A percentile compares a stretch with the other conserved stretches of the same genome.
Conservation (phyloP, 83 land plant genomes). For the Picea engelmannii region DNA sequence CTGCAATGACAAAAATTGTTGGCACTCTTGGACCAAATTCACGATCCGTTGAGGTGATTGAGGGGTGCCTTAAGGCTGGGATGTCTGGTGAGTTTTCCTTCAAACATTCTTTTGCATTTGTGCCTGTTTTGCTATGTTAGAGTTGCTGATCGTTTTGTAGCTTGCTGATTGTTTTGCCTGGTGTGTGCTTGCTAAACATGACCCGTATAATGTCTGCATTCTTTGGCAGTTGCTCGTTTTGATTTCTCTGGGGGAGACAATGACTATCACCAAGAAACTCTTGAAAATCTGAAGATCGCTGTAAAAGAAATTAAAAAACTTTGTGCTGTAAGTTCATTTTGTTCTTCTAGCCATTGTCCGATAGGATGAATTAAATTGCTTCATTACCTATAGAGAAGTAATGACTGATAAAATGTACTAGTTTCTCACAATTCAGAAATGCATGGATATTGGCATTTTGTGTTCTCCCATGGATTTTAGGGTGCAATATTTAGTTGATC, state of each 20-base stretch:
- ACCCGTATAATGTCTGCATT: constrained; percentile 11
- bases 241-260: constrained; percentile 62
- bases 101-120: no score
- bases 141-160: not conserved
- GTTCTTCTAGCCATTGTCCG: not conserved
- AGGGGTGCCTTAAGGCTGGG: constrained; percentile 73
- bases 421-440: not conserved
- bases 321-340: constrained; percentile 54
- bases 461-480: not conserved
- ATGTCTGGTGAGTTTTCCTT: constrained; percentile 65
- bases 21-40: constrained; percentile 88
- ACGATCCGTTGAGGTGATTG: constrained; percentile 71
- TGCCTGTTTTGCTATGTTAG: no score
- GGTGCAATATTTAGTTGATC: not conserved
- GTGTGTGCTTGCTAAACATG: not conserved
- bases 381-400: not conserved
- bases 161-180: not conserved
- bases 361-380: not conserved
- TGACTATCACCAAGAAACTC: constrained; percentile 73
- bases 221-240: constrained; percentile 68
- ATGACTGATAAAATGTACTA: not conserved
- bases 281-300: constrained; percentile 65
- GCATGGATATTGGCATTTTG: not conserved
- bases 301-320: constrained; percentile 42
- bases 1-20: constrained; percentile 85